Evolutionary conservation across 2,329 filamentous ascomycete genomes (phyloP), one percentile per base, ranked within the genome.

Genomic region (Aspergillus clavatus): DNA sequence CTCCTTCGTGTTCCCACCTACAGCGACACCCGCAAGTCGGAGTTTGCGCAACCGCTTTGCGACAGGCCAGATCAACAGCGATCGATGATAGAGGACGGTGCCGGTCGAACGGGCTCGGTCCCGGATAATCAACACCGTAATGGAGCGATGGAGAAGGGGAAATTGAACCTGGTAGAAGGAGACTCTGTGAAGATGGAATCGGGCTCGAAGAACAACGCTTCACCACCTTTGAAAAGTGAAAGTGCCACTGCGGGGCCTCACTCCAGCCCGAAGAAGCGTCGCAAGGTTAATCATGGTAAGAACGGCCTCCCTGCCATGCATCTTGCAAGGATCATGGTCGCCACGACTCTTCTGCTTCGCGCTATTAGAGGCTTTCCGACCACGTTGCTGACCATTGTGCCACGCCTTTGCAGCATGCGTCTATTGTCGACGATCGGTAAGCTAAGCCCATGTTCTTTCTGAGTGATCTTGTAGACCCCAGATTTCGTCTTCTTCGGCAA

Each of bases 221-320:
- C 54, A 16, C 56, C 61, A 44, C 54, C 58, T 35, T 55, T 56
- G 47, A 69, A 67, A 53, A 51, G 61, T 48, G 68, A 68, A 45
- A 61, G 55, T 38, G 43, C 54, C 47, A 54, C 64, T 45, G 53
- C 56, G 42, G 63, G 62, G 51, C 56, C 57, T 58, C 64, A 67
- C 47, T 55, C 66, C 45, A 86, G 81, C 66, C 83, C 84, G 39
- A 90, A 88, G 74, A 90, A 89, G 77, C 80, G 87, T 72, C 85
- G 87, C 75, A 91, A 91, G 74, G 87, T 91, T 58, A 90, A 89
- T 74, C 87, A 91, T 73, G 87, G 87, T 90, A 81, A 73, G 83
- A 70, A 56, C 53, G 54, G 50, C 50, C 49, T 54, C 54, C 52
- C 51, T 47, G 52, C 50, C 44, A 56, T 50, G 47, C 53, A 55